phyloP scores from a whole-genome alignment of 441 rosid genomes.

The Pelargonium fulgidum region DNA sequence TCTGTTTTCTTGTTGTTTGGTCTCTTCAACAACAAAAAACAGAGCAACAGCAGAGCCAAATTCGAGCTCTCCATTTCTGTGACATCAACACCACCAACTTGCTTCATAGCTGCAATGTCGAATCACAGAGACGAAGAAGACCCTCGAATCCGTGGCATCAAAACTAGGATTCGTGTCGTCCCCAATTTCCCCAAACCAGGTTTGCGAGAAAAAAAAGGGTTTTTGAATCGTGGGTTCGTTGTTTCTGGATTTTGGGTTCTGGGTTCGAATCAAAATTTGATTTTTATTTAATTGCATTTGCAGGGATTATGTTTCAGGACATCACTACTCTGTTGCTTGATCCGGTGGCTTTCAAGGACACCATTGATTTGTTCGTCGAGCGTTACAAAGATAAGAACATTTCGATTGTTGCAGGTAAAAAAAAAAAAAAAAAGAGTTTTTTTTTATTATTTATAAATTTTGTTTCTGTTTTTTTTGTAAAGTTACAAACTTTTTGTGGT shows the following conservation, averaged over 20 bases:
- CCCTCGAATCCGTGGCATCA: conserved; percentile 76
- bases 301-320: conserved; percentile 93
- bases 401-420: conserved; percentile 80
- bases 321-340: conserved; percentile 67
- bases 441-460: no score
- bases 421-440: background rate
- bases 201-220: conserved; percentile 13
- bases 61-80: background rate
- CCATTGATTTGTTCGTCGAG: conserved; percentile 77
- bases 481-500: no score
- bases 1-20: no score
- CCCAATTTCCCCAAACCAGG: conserved; percentile 95
- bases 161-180: conserved; percentile 88
- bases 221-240: background rate
- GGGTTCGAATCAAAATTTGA: background rate
- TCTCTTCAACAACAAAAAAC: no score
- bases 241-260: background rate
- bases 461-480: no score
- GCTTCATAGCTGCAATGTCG: conserved; percentile 49
- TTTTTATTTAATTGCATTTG: conserved; percentile 7
- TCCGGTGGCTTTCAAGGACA: conserved; percentile 73
- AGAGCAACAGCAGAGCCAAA: no score
- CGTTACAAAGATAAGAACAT: conserved; percentile 67
- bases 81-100: no score
- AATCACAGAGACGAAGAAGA: conserved; percentile 57